Evolutionary conservation across 257 asterid species (phyloP).

Genomic region (Fraxinus quadrangulata): DNA sequence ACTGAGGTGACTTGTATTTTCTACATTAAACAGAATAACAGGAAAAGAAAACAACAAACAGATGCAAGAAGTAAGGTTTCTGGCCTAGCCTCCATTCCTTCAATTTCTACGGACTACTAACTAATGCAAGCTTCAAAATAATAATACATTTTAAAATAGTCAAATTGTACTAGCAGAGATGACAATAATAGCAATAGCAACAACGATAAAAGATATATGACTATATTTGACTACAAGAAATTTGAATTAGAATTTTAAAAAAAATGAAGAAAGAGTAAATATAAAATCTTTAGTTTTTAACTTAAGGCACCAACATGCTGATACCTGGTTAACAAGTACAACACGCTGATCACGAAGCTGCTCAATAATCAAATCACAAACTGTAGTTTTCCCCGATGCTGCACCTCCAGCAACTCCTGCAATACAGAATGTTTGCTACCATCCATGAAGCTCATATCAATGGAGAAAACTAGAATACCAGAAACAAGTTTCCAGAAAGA

Average conservation of each 20-base stretch:
- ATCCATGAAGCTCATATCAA: conserved; percentile 16
- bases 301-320: neutral
- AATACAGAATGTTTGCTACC: conserved; percentile 20
- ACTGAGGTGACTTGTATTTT: neutral
- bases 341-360: conserved; percentile 99
- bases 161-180: neutral
- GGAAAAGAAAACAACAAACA: neutral
- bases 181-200: neutral
- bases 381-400: conserved; percentile 97
- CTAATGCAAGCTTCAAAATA: neutral
- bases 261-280: neutral
- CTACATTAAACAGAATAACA: neutral
- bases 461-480: neutral
- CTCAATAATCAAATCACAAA: conserved; percentile 96
- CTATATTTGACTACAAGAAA: neutral
- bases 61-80: conserved; percentile 1
- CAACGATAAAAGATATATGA: neutral
- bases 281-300: neutral
- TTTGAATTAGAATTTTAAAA: neutral
- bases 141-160: neutral
- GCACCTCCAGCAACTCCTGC: conserved; percentile 99
- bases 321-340: conserved; percentile 96
- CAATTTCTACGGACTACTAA: neutral
- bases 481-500: neutral
- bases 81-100: neutral